Evolutionary conservation across 2,329 filamentous ascomycete genomes (phyloP), one percentile per base, ranked within the genome.

Genomic region (Trichoderma citrinoviride): DNA sequence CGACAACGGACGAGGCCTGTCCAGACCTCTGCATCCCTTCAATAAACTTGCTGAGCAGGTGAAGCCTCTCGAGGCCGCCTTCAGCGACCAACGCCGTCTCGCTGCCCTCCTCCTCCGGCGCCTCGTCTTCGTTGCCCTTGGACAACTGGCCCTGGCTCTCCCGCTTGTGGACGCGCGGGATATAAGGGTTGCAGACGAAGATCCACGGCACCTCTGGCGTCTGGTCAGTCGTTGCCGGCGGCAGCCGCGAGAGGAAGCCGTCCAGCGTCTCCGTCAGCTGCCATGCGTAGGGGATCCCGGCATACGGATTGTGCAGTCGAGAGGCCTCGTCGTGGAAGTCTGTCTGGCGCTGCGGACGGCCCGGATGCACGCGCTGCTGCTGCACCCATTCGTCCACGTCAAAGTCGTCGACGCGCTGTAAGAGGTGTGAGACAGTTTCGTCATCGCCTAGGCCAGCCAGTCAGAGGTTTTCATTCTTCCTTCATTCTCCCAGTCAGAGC

Each of bases 211-310:
- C 80, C 0, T 77, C 69, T 0, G 71, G 71, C 1, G 74, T 76
- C 3, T 77, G 73, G 2, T 79, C 75, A 1, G 87, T 90, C 1
- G 83, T 88, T 3, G 83, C 82, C 0, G 92, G 90, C 0, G 89
- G 89, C 0, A 93, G 79, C 8, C 91, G 86, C 8, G 77, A 66
- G 2, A 95, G 76, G 70, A 96, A 96, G 1, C 83, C 82, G 7
- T 84, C 76, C 1, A 90, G 77, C 0, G 83, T 83, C 72, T 93
- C 90, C 1, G 78, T 78, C 29, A 88, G 79, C 73, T 90, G 89
- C 80, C 88, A 87, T 27, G 84, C 87, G 67, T 80, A 81, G 3
- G 74, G 61, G 1, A 81, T 65, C 40, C 83, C 85, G 64, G 85
- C 81, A 68, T 87, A 87, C 1, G 82, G 82, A 71, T 91, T 90